These are phyloP conservation scores for Diophrys appendiculata DNA, from an alignment of 73 alveolate species.

Conservation along the genomic window DNA sequence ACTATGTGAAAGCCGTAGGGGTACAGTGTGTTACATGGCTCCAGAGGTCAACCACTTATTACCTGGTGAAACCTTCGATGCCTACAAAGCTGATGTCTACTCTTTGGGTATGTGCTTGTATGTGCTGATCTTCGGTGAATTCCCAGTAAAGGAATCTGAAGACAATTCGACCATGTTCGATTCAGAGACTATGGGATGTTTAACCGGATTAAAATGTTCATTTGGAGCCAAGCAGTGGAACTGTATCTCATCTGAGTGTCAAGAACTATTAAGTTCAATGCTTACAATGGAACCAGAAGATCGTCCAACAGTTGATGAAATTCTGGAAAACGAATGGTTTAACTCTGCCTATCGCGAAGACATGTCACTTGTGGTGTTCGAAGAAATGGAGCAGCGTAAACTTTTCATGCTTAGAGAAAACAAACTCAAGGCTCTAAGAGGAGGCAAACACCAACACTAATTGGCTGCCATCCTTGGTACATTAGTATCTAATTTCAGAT, in stretches of 20 bases:
- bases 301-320: constrained; percentile 15
- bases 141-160: not conserved
- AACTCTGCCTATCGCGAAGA: not conserved
- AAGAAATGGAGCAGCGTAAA: not conserved
- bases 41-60: constrained; percentile 7
- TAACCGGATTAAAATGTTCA: constrained; percentile 10
- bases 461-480: too few species aligned
- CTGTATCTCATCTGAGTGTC: not conserved
- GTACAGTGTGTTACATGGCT: constrained; percentile 10
- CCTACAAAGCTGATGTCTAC: constrained; percentile 12
- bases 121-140: constrained; percentile 8
- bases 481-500: too few species aligned
- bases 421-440: too few species aligned
- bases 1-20: not conserved
- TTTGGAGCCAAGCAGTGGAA: not conserved
- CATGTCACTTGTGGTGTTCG: not conserved
- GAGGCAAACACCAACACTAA: too few species aligned
- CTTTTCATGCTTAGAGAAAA: too few species aligned
- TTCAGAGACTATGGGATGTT: constrained; percentile 1
- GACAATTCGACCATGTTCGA: not conserved
- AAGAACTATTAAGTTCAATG: not conserved
- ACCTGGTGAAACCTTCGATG: constrained; percentile 6
- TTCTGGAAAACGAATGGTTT: constrained; percentile 8
- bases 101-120: constrained; percentile 9
- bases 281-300: not conserved